phyloP scores from a whole-genome alignment of 129 eudicot genomes.

The Deinandra increscens region DNA sequence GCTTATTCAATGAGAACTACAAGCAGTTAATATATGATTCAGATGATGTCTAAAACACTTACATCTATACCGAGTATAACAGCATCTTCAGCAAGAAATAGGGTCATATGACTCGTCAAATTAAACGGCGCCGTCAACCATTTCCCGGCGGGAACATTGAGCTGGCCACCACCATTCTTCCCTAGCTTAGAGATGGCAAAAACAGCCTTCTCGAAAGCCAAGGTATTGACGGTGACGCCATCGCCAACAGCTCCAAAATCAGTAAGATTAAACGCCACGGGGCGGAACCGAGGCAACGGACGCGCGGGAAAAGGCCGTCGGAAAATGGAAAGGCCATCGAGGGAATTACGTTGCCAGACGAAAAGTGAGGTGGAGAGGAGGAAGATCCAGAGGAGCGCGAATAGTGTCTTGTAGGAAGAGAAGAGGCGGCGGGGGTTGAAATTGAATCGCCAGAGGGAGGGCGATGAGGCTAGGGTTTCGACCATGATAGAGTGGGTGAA shows the following conservation, averaged over 20 bases:
- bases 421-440: conserved; percentile 46
- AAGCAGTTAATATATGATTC: background rate
- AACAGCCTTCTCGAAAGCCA: conserved; percentile 81
- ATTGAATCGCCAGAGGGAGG: conserved; percentile 39
- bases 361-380: conserved; percentile 55
- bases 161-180: conserved; percentile 86
- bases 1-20: background rate
- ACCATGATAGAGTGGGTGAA: conserved; percentile 38
- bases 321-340: conserved; percentile 43
- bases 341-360: conserved; percentile 58
- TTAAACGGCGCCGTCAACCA: conserved; percentile 99
- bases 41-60: conserved; percentile 35
- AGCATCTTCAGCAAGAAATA: conserved; percentile 83
- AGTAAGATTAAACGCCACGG: conserved; percentile 60
- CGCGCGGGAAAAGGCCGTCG: conserved; percentile 28
- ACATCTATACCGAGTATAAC: conserved; percentile 92
- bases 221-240: conserved; percentile 65
- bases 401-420: conserved; percentile 59
- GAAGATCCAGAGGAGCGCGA: conserved; percentile 59
- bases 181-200: conserved; percentile 58
- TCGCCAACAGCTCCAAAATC: conserved; percentile 96
- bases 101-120: conserved; percentile 88
- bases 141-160: conserved; percentile 85
- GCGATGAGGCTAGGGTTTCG: conserved; percentile 45
- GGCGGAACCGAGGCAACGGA: conserved; percentile 58